Base-by-base conservation (phyloP, 192 early-diverging fungal species). In the Coemansia sp. region DNA sequence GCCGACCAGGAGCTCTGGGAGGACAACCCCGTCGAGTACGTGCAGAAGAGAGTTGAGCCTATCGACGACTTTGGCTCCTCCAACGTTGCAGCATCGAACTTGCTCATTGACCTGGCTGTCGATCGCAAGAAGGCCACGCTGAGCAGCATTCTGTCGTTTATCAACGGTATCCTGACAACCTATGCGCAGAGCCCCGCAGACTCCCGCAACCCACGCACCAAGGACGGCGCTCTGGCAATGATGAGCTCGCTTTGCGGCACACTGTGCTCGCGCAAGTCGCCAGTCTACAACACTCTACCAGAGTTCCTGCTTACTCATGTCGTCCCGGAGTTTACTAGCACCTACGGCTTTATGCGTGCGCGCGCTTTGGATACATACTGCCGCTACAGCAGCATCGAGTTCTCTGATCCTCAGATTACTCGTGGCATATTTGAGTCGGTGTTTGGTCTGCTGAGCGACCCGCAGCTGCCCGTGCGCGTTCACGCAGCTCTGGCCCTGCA, bases 151-250 rank as follows among this genome's bases (percentile, higher is more conserved):
- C 73, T 99, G 30, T 69, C 60, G 43, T 84, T 97, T 56, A 82
- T 93, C 71, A 93, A 93, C 71, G 66, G 59, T 47, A 81, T 91
- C 25, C 64, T 98, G 44, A 69, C 80, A 49, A 80, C 78, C 62
- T 93, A 94, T 67, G 55, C 83, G 18, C 80, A 86, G 57, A 59
- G 83, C 30, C 84, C 88, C 13, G 78, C 67, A n/a, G 88, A 86
- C 18, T 61, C 84, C n/a, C 86, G 84, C 64, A 82, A 88, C 57
- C 86, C 85, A 21, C 81, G 83, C 23, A 81, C 85, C 40, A 98
- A 97, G 80, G 91, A 96, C 70, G 94, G 93, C 57, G 93, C 91
- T 7, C 78, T 98, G 53, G 81, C 80, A 61, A 94, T 97, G 89
- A 89, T 98, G 73, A 75, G 86, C 9, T 73, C 81, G 13, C 71